Evolutionary conservation across 148 eudicot genomes (phyloP).

Genomic region (Polygonum maritimum): DNA sequence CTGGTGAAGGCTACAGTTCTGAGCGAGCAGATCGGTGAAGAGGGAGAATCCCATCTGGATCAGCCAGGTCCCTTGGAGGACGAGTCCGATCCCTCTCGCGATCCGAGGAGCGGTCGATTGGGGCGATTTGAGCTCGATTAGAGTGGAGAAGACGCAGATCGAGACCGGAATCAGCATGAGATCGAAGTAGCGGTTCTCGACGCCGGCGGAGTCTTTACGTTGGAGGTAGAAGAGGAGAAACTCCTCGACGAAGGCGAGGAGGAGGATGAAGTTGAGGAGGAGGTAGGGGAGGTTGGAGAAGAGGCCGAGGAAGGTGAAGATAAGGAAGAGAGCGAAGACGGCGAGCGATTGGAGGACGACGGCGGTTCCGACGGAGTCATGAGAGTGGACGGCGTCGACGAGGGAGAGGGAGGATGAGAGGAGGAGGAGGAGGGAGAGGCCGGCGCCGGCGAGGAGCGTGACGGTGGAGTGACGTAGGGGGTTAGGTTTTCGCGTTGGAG

Average conservation of each 20-base stretch:
- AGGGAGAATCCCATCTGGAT: conserved; percentile 78
- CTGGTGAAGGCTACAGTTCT: conserved; percentile 39
- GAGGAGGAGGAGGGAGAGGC: conserved; percentile 43
- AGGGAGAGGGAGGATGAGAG: conserved; percentile 40
- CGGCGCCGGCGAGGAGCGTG: conserved; percentile 23
- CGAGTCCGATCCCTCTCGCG: conserved; percentile 60
- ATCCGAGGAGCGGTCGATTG: conserved; percentile 28
- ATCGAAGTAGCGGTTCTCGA: conserved; percentile 64
- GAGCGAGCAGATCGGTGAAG: conserved; percentile 37
- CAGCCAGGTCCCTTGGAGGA: conserved; percentile 70
- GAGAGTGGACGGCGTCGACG: conserved; percentile 23
- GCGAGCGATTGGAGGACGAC: conserved; percentile 49
- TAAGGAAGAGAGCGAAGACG: conserved; percentile 37
- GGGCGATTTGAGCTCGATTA: conserved; percentile 39
- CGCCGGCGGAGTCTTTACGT: conserved; percentile 41
- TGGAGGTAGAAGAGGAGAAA: conserved; percentile 52
- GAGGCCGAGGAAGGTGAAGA: conserved; percentile 43
- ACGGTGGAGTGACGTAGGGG: conserved; percentile 22
- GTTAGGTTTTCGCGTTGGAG: background rate
- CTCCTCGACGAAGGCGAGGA: conserved; percentile 57
- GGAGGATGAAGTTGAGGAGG: conserved; percentile 32
- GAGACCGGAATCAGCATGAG: conserved; percentile 46
- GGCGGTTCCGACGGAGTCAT: conserved; percentile 38
- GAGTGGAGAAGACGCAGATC: conserved; percentile 37
- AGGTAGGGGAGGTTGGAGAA: conserved; percentile 23